phyloP scores from a whole-genome alignment of 2,329 filamentous ascomycete species.

The Botrytis galanthina region DNA sequence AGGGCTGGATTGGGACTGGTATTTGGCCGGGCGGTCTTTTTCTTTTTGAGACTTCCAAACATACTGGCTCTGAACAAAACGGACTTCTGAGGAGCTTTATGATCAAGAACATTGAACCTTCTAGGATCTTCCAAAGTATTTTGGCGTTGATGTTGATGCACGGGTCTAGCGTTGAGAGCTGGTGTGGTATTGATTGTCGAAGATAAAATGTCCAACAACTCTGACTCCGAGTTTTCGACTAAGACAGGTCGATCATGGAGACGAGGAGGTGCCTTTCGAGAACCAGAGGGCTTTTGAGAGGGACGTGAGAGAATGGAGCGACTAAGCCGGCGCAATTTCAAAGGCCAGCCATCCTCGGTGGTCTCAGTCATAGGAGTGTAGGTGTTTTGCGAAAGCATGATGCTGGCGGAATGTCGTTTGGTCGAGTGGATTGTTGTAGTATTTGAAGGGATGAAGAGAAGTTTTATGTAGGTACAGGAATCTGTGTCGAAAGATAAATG shows the following conservation, averaged over 20 bases:
- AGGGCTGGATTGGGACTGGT: not conserved
- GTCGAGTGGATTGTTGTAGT: not conserved
- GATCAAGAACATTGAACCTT: constrained; percentile 7
- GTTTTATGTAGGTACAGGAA: not conserved
- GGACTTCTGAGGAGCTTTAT: not conserved
- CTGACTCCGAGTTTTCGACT: not conserved
- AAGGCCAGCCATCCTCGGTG: not conserved
- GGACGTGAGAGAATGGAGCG: not conserved
- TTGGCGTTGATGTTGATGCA: not conserved
- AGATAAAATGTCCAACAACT: not conserved
- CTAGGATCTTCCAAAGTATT: constrained; percentile 6
- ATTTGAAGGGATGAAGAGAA: not conserved
- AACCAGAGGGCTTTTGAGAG: not conserved
- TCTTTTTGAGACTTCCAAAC: not conserved
- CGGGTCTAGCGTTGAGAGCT: not conserved
- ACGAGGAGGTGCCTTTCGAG: not conserved
- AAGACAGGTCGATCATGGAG: not conserved
- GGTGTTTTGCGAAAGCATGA: not conserved
- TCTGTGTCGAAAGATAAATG: not conserved
- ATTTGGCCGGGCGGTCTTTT: not conserved
- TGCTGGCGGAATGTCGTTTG: not conserved
- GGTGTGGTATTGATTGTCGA: constrained; percentile 4
- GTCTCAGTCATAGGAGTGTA: not conserved
- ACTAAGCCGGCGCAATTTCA: not conserved
- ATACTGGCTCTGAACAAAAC: not conserved